Conservation (phyloP, 345 rosid genomes). For the Noccaea caerulescens region DNA sequence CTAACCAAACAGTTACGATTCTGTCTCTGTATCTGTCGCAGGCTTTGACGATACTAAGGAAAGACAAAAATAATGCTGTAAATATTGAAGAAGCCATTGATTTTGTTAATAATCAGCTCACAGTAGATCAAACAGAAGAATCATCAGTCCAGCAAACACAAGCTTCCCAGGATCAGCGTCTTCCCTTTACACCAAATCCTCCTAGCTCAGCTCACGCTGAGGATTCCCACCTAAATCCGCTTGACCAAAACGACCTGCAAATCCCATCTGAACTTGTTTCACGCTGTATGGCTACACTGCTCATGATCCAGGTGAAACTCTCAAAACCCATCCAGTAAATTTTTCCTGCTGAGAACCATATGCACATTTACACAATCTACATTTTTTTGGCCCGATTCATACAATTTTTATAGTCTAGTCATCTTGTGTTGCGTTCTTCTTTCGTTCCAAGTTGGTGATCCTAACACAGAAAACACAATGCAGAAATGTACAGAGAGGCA, state of each 20-base stretch:
- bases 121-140: constrained; percentile 48
- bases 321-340: neutral
- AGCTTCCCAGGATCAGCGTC: constrained; percentile 51
- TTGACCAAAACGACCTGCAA: constrained; percentile 48
- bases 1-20: neutral
- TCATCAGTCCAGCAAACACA: constrained; percentile 40
- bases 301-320: constrained; percentile 72
- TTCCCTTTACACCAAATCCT: constrained; percentile 41
- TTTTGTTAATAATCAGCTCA: constrained; percentile 63
- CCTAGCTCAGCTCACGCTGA: constrained; percentile 41
- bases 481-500: constrained; percentile 91
- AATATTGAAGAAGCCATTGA: constrained; percentile 67
- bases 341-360: neutral
- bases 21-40: constrained; percentile 42
- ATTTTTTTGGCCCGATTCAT: neutral
- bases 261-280: constrained; percentile 69
- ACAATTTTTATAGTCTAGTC: constrained; percentile 5
- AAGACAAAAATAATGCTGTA: constrained; percentile 47
- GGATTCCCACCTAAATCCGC: constrained; percentile 44
- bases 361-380: neutral
- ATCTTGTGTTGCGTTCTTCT: constrained; percentile 26
- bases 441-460: constrained; percentile 12
- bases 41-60: constrained; percentile 59
- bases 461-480: constrained; percentile 34
- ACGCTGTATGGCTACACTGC: constrained; percentile 70